phyloP scores from a whole-genome alignment of 2,329 filamentous ascomycete species.

The Sarocladiaceae sp. region DNA sequence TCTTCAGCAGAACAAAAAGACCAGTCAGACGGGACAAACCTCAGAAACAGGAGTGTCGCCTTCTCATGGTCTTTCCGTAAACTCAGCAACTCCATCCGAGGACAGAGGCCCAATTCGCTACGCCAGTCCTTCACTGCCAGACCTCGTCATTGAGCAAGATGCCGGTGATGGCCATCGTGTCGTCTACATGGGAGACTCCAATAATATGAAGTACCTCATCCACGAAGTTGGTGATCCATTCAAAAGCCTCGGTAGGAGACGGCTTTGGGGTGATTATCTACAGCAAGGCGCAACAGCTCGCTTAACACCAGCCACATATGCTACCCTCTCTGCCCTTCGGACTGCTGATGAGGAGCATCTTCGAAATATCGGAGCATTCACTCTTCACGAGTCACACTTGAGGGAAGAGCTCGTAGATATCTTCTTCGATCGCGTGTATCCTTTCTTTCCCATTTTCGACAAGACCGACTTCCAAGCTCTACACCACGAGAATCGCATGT shows the following conservation, averaged over 20 bases:
- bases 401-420: not conserved
- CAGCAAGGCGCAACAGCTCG: not conserved
- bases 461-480: not conserved
- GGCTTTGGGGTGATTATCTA: not conserved
- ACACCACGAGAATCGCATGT: not conserved
- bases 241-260: not conserved
- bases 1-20: not conserved
- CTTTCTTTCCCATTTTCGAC: slow-evolving; percentile 4
- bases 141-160: slow-evolving; percentile 4
- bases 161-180: not conserved
- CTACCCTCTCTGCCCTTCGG: not conserved
- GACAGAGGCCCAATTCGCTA: not conserved
- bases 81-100: not conserved
- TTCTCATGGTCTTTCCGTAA: not conserved
- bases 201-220: slow-evolving; percentile 5
- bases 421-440: not conserved
- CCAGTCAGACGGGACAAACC: not conserved
- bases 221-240: slow-evolving; percentile 4
- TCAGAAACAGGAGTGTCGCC: not conserved
- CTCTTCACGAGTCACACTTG: not conserved
- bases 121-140: slow-evolving; percentile 1
- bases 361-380: not conserved
- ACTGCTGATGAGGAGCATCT: slow-evolving; percentile 1
- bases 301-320: not conserved
- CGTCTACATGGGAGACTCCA: slow-evolving; percentile 2